phyloP scores from a whole-genome alignment of 805 yeast genomes.

The Ascoidea asiatica region DNA sequence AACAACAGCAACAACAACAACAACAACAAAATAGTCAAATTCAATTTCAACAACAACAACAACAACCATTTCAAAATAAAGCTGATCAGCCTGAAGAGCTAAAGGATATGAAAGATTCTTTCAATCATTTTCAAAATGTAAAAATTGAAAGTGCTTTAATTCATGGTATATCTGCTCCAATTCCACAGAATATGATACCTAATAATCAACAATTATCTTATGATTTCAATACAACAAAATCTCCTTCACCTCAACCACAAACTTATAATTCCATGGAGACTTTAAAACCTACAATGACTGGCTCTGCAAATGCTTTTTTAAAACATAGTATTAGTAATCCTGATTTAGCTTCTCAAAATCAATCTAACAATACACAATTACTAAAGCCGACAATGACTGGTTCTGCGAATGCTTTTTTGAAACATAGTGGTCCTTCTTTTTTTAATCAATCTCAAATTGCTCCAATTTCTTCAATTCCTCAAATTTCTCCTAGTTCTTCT shows the following conservation, averaged over 20 bases:
- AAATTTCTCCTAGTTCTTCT: too few relatives aligned
- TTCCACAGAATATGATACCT: slow-evolving; percentile 19
- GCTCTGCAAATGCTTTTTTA: slow-evolving; percentile 19
- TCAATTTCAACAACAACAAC: slow-evolving; percentile 16
- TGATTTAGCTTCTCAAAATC: slow-evolving; percentile 10
- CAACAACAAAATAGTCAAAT: slow-evolving; percentile 9
- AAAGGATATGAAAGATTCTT: slow-evolving; percentile 65
- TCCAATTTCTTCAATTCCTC: too few relatives aligned
- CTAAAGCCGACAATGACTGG: slow-evolving; percentile 27
- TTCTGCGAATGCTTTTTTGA: slow-evolving; percentile 22
- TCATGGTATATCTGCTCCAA: slow-evolving; percentile 51
- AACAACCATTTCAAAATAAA: slow-evolving; percentile 10
- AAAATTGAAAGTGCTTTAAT: slow-evolving; percentile 64
- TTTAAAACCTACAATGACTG: slow-evolving; percentile 20
- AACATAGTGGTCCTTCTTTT: slow-evolving; percentile 10
- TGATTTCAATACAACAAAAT: slow-evolving; percentile 4
- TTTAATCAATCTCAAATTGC: too few relatives aligned
- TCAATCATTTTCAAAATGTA: slow-evolving; percentile 63
- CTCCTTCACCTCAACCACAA: slow-evolving; percentile 14
- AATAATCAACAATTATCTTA: slow-evolving; percentile 10
- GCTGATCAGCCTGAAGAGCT: slow-evolving; percentile 23
- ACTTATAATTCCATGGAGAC: too few relatives aligned
- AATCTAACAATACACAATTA: slow-evolving; percentile 10
- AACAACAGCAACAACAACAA: slow-evolving; percentile 17
- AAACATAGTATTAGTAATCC: slow-evolving; percentile 17